phyloP scores from a whole-genome alignment of 1,284 basidiomycete species.

The Boletus hoseneyae region DNA sequence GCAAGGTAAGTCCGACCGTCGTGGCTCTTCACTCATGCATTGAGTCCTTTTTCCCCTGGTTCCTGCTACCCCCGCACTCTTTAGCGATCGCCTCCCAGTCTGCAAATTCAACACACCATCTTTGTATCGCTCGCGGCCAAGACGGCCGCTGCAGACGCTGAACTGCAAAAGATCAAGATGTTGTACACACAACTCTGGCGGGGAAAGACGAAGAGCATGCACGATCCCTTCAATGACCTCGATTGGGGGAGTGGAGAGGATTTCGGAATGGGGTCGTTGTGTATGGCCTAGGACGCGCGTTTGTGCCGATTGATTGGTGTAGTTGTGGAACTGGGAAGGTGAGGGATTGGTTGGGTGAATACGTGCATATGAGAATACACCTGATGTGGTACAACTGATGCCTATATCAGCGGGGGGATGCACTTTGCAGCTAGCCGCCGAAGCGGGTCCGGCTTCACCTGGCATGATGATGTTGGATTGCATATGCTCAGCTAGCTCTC shows the following conservation, averaged over 20 bases:
- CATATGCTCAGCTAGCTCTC: too few relatives aligned
- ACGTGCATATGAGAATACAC: too few relatives aligned
- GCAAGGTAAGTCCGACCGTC: slow-evolving; percentile 48
- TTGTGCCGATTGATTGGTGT: too few relatives aligned
- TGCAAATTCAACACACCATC: slow-evolving; percentile 71
- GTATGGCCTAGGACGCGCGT: background rate
- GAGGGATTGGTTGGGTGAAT: too few relatives aligned
- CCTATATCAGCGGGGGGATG: too few relatives aligned
- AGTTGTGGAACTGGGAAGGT: too few relatives aligned
- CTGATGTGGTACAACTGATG: too few relatives aligned
- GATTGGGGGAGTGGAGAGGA: slow-evolving; percentile 52
- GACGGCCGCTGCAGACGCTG: slow-evolving; percentile 64
- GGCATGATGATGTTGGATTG: too few relatives aligned
- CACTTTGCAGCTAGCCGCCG: too few relatives aligned
- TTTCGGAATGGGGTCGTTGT: slow-evolving; percentile 45
- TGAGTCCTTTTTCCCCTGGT: too few relatives aligned
- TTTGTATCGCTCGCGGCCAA: slow-evolving; percentile 71
- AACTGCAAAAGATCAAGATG: slow-evolving; percentile 67
- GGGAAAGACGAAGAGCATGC: slow-evolving; percentile 63
- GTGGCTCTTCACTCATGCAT: too few relatives aligned
- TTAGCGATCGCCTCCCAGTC: slow-evolving; percentile 65
- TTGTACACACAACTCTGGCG: slow-evolving; percentile 62
- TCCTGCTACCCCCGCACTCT: background rate
- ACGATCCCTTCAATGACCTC: slow-evolving; percentile 69
- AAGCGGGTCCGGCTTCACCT: too few relatives aligned